A percentile compares a stretch with the other conserved stretches of the same genome.
Evolutionary conservation across 805 yeast genomes (phyloP).

Genomic region (Lipomyces yamadae): DNA sequence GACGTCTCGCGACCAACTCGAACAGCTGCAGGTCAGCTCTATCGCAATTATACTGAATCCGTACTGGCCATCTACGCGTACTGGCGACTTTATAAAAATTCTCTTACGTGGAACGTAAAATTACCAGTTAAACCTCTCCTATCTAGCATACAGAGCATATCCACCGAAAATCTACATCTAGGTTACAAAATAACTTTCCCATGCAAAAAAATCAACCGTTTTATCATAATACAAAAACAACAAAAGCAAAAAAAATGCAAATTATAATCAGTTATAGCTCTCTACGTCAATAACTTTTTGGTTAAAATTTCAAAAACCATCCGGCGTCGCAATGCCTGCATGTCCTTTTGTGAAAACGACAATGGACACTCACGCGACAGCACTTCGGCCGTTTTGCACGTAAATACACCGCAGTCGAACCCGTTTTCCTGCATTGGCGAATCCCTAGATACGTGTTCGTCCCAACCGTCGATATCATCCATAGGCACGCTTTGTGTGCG

Average conservation of each 20-base stretch:
- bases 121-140: too few species aligned
- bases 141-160: neutral
- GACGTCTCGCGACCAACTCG: too few species aligned
- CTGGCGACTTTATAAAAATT: too few species aligned
- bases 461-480: slow-evolving; percentile 40
- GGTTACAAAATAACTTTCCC: neutral
- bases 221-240: neutral
- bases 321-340: slow-evolving; percentile 65
- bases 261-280: neutral
- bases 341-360: slow-evolving; percentile 68
- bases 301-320: slow-evolving; percentile 67
- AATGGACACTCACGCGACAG: slow-evolving; percentile 58
- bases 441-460: slow-evolving; percentile 42
- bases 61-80: too few species aligned
- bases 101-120: too few species aligned
- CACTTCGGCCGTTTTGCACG: slow-evolving; percentile 75
- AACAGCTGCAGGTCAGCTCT: too few species aligned
- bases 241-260: neutral
- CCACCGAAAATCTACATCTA: neutral
- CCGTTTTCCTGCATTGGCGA: slow-evolving; percentile 91
- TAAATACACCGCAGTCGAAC: slow-evolving; percentile 92
- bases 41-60: too few species aligned
- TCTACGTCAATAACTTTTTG: slow-evolving; percentile 18
- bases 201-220: neutral
- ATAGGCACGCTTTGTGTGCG: slow-evolving; percentile 54